Conservation (phyloP, 2,329 filamentous ascomycete species). For the Dothidotthia symphoricarpi region DNA sequence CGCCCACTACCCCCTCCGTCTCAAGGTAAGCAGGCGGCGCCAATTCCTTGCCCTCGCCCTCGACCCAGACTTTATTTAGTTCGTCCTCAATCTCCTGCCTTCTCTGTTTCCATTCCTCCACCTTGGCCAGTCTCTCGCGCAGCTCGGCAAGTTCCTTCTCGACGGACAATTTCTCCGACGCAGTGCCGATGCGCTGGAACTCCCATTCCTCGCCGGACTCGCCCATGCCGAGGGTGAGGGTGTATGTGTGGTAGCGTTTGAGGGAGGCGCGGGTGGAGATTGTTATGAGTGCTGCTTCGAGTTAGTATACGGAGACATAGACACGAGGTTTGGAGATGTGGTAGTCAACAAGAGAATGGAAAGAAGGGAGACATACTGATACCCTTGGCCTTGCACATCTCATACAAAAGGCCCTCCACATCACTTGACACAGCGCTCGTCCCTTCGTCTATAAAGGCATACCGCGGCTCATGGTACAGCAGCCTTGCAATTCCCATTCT, state of each 20-base stretch:
- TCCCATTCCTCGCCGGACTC: slow-evolving; percentile 84
- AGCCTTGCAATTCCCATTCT: slow-evolving; percentile 86
- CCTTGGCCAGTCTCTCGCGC: slow-evolving; percentile 73
- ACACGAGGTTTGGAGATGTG: neutral
- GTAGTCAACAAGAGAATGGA: neutral
- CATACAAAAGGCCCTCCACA: slow-evolving; percentile 90
- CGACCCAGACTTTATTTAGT: slow-evolving; percentile 63
- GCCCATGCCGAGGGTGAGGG: slow-evolving; percentile 79
- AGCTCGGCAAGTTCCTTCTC: slow-evolving; percentile 88
- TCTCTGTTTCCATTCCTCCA: slow-evolving; percentile 79
- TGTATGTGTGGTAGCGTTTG: slow-evolving; percentile 93
- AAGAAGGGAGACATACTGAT: slow-evolving; percentile 66
- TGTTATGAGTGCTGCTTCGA: slow-evolving; percentile 72
- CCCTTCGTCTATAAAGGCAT: slow-evolving; percentile 92
- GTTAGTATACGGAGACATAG: neutral
- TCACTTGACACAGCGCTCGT: slow-evolving; percentile 93
- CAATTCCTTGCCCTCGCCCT: slow-evolving; percentile 38
- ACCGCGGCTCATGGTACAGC: slow-evolving; percentile 91
- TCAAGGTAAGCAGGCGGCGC: slow-evolving; percentile 39
- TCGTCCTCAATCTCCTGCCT: slow-evolving; percentile 80
- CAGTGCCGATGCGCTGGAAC: slow-evolving; percentile 89
- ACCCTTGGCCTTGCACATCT: slow-evolving; percentile 85
- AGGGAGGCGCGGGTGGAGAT: slow-evolving; percentile 92
- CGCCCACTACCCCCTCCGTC: slow-evolving; percentile 6
- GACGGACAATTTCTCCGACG: slow-evolving; percentile 87